Conservation (phyloP, 116 monocot genomes). For the Phalaenopsis hybrid region DNA sequence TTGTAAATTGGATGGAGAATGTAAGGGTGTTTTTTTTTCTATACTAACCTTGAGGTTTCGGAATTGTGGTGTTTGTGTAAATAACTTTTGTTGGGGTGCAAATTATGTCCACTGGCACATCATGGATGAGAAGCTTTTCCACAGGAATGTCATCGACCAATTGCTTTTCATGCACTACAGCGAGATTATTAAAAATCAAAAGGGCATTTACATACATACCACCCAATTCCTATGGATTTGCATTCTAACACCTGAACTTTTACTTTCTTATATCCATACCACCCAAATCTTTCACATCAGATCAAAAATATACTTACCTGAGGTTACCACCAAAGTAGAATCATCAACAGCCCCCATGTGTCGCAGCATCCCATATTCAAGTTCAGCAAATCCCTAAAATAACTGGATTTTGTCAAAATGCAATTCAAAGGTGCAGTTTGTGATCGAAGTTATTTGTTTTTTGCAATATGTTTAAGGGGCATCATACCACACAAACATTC, state of each 20-base stretch:
- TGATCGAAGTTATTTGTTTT: not conserved
- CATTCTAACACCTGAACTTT: too few species aligned
- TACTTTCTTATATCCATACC: too few species aligned
- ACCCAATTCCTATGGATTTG: too few species aligned
- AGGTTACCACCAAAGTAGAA: slow-evolving; percentile 57
- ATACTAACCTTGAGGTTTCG: slow-evolving; percentile 77
- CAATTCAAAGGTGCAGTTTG: too few species aligned
- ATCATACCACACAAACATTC: not conserved
- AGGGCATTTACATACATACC: too few species aligned
- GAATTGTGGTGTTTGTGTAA: slow-evolving; percentile 76
- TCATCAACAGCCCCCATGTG: slow-evolving; percentile 83
- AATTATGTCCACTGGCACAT: slow-evolving; percentile 88
- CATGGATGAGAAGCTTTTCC: slow-evolving; percentile 79
- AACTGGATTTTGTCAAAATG: not conserved
- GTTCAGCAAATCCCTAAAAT: slow-evolving; percentile 86
- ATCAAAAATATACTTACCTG: slow-evolving; percentile 28
- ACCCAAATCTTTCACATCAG: too few species aligned
- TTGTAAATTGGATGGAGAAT: not conserved
- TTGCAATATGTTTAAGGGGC: not conserved
- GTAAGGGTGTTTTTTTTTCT: not conserved
- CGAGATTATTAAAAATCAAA: too few species aligned
- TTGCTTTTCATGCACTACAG: slow-evolving; percentile 80
- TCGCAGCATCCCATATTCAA: slow-evolving; percentile 89
- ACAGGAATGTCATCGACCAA: slow-evolving; percentile 83
- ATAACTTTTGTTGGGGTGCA: slow-evolving; percentile 93